phyloP scores from a whole-genome alignment of 192 early-diverging fungal species.

The Dissophora globulifera region DNA sequence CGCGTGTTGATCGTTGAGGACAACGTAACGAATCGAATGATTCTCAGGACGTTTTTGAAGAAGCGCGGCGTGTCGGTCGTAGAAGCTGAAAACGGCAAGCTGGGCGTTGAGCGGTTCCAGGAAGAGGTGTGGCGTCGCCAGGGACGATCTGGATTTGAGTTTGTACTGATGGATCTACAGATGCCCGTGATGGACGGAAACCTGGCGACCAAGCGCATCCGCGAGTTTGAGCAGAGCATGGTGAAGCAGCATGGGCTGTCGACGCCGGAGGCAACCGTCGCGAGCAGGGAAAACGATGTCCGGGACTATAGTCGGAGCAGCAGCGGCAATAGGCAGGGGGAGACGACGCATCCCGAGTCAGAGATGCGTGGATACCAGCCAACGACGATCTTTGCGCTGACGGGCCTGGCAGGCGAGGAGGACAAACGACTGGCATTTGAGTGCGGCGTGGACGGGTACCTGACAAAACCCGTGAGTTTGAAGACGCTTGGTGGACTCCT shows the following conservation, averaged over 20 bases:
- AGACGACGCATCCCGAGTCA: not conserved
- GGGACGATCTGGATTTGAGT: slow-evolving; percentile 32
- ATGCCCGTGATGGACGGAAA: slow-evolving; percentile 60
- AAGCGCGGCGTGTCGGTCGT: slow-evolving; percentile 42
- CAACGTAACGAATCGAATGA: slow-evolving; percentile 53
- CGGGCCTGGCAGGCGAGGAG: slow-evolving; percentile 53
- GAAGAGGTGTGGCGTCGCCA: slow-evolving; percentile 11
- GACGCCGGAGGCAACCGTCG: not conserved
- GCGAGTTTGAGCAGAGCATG: slow-evolving; percentile 42
- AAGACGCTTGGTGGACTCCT: slow-evolving; percentile 17
- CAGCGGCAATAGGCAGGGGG: too few species aligned
- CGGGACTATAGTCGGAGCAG: too few species aligned
- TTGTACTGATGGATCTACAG: slow-evolving; percentile 57
- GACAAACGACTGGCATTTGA: slow-evolving; percentile 55
- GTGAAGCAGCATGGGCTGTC: slow-evolving; percentile 12
- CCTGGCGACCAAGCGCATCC: slow-evolving; percentile 50
- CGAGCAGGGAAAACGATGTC: not conserved
- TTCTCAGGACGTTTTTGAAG: slow-evolving; percentile 45
- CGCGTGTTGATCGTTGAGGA: slow-evolving; percentile 56
- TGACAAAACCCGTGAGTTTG: slow-evolving; percentile 58
- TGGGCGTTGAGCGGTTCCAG: slow-evolving; percentile 50
- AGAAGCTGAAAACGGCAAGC: slow-evolving; percentile 54
- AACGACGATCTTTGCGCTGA: slow-evolving; percentile 56
- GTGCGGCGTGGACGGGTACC: slow-evolving; percentile 57
- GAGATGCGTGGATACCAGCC: slow-evolving; percentile 11